Evolutionary conservation across 2,329 filamentous ascomycete species (phyloP), one percentile per base, ranked within the genome.

Genomic region (Coniochaeta sp.): DNA sequence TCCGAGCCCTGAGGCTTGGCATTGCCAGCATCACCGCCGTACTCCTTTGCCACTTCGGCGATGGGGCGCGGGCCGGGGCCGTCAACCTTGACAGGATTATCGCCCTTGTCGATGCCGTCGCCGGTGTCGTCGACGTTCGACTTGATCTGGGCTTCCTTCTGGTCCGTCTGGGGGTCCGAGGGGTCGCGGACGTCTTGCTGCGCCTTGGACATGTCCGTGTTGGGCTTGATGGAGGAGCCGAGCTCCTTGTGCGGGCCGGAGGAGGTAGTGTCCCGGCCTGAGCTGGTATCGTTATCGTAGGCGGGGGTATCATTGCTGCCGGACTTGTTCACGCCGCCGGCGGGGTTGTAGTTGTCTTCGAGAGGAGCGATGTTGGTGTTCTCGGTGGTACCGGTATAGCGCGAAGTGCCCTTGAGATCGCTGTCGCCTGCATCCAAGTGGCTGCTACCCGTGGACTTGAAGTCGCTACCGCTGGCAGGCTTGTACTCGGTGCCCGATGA

Each of bases 31-130:
- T 73, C 69, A 26, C 71, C 71, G 60, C 69, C 69, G 50, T 66
- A 63, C 60, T 72, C 67, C 40, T 63, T 63, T 10, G 76, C 76
- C 1, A 77, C 63, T 19, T 71, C 65, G 2, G 69, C 74, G 2
- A 82, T 44, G 1, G 77, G 76, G 60, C 73, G 74, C 10, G 78
- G 79, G 0, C 77, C 78, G 1, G 78, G 73, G 3, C 75, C 76
- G 12, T 76, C 71, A 17, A 76, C 61, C 58, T 75, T 72, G 58
- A 66, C 64, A 3, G 70, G 70, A 58, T 71, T 69, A 59, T 70
- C 70, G 12, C 67, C 65, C 61, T 70, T 68, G 62, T 73, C 72
- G 7, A 70, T 60, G 1, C 70, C 72, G 14, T 67, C 70, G 16
- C 65, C 66, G 2, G 67, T 64, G 62, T 75, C 67, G 61, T 74